Evolutionary conservation across 2,329 filamentous ascomycete genomes (phyloP).

Genomic region (Ambrosiella cleistominuta): DNA sequence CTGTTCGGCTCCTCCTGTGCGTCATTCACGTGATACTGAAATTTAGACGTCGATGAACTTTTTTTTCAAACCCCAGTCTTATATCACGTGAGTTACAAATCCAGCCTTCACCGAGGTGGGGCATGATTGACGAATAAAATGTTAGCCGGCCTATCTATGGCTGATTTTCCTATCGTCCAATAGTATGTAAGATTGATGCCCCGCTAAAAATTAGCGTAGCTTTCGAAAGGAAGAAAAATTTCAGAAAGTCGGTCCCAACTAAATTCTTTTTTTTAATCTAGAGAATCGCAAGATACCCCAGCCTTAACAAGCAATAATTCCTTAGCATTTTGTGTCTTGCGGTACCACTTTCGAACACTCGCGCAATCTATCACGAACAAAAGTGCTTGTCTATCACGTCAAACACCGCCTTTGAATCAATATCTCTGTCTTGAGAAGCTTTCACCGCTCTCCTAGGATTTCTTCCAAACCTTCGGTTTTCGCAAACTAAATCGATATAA

Average conservation of each 20-base stretch:
- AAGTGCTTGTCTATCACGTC: neutral
- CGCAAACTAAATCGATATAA: slow-evolving; percentile 17
- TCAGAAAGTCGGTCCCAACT: slow-evolving; percentile 12
- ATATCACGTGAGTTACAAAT: slow-evolving; percentile 9
- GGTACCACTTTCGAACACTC: slow-evolving; percentile 6
- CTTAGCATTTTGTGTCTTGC: slow-evolving; percentile 7
- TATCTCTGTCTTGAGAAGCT: slow-evolving; percentile 8
- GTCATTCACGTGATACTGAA: neutral
- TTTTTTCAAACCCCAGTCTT: neutral
- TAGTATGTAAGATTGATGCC: slow-evolving; percentile 12
- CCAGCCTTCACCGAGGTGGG: slow-evolving; percentile 10
- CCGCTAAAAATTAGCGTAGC: slow-evolving; percentile 14
- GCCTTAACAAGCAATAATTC: slow-evolving; percentile 10
- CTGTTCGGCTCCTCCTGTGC: neutral
- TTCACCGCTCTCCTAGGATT: slow-evolving; percentile 12
- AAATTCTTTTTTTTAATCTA: slow-evolving; percentile 13
- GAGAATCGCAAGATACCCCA: slow-evolving; percentile 12
- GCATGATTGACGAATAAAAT: slow-evolving; percentile 5
- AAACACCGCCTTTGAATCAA: slow-evolving; percentile 6
- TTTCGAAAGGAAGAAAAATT: slow-evolving; percentile 14
- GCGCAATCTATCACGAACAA: slow-evolving; percentile 2
- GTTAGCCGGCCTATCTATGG: slow-evolving; percentile 6
- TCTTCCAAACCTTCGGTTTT: slow-evolving; percentile 14
- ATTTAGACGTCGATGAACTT: neutral
- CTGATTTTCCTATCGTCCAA: slow-evolving; percentile 13